Percentiles rank a stretch among this genome's conserved stretches.
Conservation (phyloP, 2,329 filamentous ascomycete genomes). For the Sclerotinia glacialis region DNA sequence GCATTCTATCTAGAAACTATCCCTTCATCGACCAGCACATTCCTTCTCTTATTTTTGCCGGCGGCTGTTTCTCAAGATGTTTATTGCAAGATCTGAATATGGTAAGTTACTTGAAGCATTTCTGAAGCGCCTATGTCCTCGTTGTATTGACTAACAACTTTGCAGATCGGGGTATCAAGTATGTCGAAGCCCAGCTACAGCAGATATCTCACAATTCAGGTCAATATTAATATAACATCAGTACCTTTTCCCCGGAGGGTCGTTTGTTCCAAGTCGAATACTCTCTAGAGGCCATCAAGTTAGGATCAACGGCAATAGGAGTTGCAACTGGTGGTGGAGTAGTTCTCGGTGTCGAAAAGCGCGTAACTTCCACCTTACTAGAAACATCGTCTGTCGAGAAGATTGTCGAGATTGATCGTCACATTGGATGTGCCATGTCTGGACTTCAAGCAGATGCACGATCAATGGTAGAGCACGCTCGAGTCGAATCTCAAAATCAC, state of each 20-base stretch:
- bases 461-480: conserved; percentile 97
- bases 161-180: conserved; percentile 96
- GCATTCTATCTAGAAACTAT: not conserved
- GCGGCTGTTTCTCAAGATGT: conserved; percentile 66
- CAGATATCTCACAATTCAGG: conserved; percentile 17
- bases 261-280: conserved; percentile 99
- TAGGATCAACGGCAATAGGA: conserved; percentile 96
- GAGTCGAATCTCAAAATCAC: conserved; percentile 95
- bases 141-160: conserved; percentile 42
- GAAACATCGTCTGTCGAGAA: conserved; percentile 98
- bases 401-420: conserved; percentile 98
- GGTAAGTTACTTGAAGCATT: conserved; percentile 56
- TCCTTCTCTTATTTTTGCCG: conserved; percentile 5
- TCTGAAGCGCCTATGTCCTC: conserved; percentile 21
- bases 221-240: conserved; percentile 42
- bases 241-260: conserved; percentile 99
- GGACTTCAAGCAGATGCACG: conserved; percentile 96
- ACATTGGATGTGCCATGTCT: conserved; percentile 98
- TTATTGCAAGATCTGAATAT: conserved; percentile 99
- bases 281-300: conserved; percentile 99
- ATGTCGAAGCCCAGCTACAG: conserved; percentile 42
- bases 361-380: conserved; percentile 93
- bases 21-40: not conserved
- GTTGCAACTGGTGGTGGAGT: conserved; percentile 94
- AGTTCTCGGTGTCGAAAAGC: conserved; percentile 97